Percentiles rank a stretch among this genome's conserved stretches.
Conservation (phyloP, 2,329 filamentous ascomycete genomes). For the Phialophora chinensis region DNA sequence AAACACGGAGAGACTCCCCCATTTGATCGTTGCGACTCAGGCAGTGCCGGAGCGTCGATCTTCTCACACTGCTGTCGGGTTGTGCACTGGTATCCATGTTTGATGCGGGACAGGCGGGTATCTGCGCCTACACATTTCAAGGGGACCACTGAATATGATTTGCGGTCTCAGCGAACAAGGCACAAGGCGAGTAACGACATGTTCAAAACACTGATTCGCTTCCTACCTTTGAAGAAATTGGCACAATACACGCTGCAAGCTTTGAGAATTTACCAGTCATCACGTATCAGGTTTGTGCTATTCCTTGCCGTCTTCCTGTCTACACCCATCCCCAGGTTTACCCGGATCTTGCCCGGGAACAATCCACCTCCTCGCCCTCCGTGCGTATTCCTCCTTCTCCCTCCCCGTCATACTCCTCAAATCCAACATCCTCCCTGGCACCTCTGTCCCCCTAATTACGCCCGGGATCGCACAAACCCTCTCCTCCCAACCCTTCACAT, state of each 20-base stretch:
- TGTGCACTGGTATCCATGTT: not conserved
- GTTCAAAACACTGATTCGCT: too few species aligned
- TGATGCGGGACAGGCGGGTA: not conserved
- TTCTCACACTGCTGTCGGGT: not conserved
- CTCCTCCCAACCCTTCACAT: conserved; percentile 43
- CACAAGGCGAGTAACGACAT: too few species aligned
- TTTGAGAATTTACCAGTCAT: too few species aligned
- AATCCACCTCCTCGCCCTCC: conserved; percentile 7
- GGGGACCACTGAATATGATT: too few species aligned
- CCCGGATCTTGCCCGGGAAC: not conserved
- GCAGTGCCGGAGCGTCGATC: not conserved
- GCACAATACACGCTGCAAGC: too few species aligned
- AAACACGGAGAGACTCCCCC: not conserved
- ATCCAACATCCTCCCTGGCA: not conserved
- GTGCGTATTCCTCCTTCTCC: conserved; percentile 12
- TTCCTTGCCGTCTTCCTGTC: too few species aligned
- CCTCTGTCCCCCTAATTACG: not conserved
- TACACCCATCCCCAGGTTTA: too few species aligned
- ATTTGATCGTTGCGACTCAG: not conserved
- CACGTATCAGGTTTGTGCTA: too few species aligned
- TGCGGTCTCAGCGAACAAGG: too few species aligned
- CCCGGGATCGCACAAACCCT: conserved; percentile 32
- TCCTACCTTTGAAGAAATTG: too few species aligned
- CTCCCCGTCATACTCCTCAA: conserved; percentile 2
- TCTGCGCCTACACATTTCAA: not conserved